Conservation (phyloP, 2,329 filamentous ascomycete genomes). For the Pestalotiopsis sp. region DNA sequence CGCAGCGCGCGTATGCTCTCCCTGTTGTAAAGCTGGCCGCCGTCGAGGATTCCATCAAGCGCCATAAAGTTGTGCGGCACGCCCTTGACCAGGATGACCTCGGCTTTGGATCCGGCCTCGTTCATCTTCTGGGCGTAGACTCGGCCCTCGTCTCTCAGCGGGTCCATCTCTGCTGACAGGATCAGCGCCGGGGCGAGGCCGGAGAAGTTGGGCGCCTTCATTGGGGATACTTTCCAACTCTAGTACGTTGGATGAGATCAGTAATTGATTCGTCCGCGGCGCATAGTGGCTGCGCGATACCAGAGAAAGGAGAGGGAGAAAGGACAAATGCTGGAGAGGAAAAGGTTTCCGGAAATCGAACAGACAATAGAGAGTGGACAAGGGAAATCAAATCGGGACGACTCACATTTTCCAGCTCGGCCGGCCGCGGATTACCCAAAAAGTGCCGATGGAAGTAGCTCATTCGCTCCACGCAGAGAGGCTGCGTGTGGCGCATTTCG, state of each 20-base stretch:
- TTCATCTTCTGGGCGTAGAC: slow-evolving; percentile 7
- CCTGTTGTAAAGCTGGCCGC: not conserved
- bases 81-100: slow-evolving; percentile 5
- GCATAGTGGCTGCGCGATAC: not conserved
- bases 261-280: not conserved
- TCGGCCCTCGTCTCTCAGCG: not conserved
- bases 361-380: not conserved
- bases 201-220: not conserved
- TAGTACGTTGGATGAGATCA: not conserved
- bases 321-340: not conserved
- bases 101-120: slow-evolving; percentile 2
- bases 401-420: slow-evolving; percentile 3
- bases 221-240: slow-evolving; percentile 7
- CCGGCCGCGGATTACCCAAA: not conserved
- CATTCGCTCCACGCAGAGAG: not conserved
- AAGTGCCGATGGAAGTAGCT: slow-evolving; percentile 1
- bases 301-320: not conserved
- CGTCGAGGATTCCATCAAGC: slow-evolving; percentile 1
- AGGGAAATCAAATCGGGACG: not conserved
- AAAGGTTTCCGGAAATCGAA: not conserved
- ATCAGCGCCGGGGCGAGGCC: slow-evolving; percentile 1
- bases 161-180: slow-evolving; percentile 5
- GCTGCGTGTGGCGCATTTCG: slow-evolving; percentile 4
- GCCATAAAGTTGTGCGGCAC: slow-evolving; percentile 6
- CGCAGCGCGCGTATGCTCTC: not conserved